Conservation (phyloP, 2,329 filamentous ascomycete genomes). For the Ophiostoma sp. region DNA sequence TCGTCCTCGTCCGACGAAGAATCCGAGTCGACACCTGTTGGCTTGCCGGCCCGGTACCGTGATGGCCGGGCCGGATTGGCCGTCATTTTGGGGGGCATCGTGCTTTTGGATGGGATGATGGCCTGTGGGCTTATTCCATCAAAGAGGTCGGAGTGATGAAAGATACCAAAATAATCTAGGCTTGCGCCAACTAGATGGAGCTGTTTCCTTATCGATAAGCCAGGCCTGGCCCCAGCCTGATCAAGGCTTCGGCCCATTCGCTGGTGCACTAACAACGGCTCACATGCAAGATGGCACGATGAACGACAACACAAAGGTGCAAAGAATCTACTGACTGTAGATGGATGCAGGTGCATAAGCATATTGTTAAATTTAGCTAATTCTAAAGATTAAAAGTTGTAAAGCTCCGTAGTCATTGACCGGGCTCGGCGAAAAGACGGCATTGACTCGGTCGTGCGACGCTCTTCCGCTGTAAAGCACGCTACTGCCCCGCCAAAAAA, state of each 20-base stretch:
- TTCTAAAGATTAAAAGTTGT: background rate
- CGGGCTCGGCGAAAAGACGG: background rate
- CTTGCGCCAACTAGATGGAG: too few species aligned
- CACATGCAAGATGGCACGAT: background rate
- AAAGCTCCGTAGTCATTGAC: background rate
- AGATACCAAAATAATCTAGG: too few species aligned
- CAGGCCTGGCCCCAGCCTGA: too few species aligned
- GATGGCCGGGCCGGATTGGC: slow-evolving; percentile 77
- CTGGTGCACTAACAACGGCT: too few species aligned
- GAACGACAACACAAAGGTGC: background rate
- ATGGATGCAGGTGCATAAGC: background rate
- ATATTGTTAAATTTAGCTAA: background rate
- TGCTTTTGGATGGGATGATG: background rate
- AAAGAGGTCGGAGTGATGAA: too few species aligned
- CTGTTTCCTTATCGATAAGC: too few species aligned
- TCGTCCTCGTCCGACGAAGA: slow-evolving; percentile 49
- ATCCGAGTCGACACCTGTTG: slow-evolving; percentile 46
- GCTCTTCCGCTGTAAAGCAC: background rate
- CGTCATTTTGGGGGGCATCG: slow-evolving; percentile 78
- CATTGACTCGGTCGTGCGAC: background rate
- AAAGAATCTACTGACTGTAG: too few species aligned
- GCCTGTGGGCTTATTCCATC: too few species aligned
- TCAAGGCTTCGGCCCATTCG: too few species aligned
- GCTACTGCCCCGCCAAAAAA: slow-evolving; percentile 14
- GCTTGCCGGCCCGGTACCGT: slow-evolving; percentile 82